Conservation (phyloP, 495 filamentous ascomycete species). For the Tuber aestivum region DNA sequence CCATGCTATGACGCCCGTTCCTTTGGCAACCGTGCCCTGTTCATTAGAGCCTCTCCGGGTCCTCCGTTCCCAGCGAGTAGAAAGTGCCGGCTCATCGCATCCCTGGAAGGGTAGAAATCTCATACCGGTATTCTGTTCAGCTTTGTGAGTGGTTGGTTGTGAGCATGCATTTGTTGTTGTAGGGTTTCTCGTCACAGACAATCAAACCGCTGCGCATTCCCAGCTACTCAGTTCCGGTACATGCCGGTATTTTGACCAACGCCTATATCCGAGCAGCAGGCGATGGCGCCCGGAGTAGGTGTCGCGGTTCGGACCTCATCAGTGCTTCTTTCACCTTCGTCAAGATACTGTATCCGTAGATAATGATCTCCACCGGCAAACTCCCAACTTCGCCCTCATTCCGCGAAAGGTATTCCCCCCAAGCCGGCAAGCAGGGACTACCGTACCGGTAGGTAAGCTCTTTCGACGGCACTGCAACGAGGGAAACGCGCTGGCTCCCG, state of each 20-base stretch:
- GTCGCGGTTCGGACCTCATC: not conserved
- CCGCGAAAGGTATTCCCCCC: not conserved
- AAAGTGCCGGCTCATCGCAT: not conserved
- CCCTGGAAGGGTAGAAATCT: not conserved
- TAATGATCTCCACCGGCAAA: not conserved
- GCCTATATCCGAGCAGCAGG: not conserved
- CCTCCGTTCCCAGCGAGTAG: not conserved
- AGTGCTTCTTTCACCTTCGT: not conserved
- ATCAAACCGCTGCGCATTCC: not conserved
- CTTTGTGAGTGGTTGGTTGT: not conserved
- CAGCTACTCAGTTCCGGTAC: not conserved
- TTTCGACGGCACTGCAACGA: not conserved
- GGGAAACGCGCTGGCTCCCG: not conserved
- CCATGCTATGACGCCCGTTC: slow-evolving; percentile 2
- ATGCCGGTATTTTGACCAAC: not conserved
- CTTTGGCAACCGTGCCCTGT: not conserved
- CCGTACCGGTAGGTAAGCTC: too few relatives aligned
- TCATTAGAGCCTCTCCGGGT: not conserved
- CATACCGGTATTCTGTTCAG: not conserved
- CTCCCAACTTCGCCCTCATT: not conserved
- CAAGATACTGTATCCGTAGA: not conserved
- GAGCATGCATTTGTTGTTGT: not conserved
- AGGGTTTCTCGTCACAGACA: not conserved
- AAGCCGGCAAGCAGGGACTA: not conserved
- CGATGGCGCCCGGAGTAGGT: not conserved